Conservation (phyloP, 768 basidiomycete genomes). For the Epithele typhae region DNA sequence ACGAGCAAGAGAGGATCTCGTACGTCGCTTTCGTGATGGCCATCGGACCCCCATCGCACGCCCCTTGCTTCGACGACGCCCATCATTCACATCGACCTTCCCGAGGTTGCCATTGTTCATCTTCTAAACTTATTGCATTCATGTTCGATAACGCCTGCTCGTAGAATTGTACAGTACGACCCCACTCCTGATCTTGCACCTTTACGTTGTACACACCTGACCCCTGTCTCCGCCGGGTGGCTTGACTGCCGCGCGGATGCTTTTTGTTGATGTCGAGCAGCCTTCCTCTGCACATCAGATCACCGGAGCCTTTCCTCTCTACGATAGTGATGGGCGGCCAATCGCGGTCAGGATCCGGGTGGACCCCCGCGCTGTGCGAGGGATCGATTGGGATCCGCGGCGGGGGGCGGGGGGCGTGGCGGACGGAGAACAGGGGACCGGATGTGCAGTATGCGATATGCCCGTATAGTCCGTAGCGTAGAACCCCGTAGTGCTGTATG, state of each 20-base stretch:
- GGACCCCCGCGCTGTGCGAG: background rate
- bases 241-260: constrained; percentile 10
- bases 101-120: constrained; percentile 6
- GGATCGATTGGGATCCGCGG: constrained; percentile 4
- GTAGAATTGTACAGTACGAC: constrained; percentile 20
- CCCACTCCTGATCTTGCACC: constrained; percentile 8
- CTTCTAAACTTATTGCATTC: constrained; percentile 21
- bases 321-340: constrained; percentile 17
- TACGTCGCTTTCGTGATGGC: constrained; percentile 27
- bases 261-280: constrained; percentile 16
- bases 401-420: background rate
- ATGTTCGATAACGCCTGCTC: constrained; percentile 9
- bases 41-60: background rate
- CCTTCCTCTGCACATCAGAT: constrained; percentile 9
- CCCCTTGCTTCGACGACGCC: background rate
- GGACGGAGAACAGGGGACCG: too few species aligned
- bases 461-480: too few species aligned
- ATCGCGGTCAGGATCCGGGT: constrained; percentile 15
- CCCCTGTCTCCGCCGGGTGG: constrained; percentile 1
- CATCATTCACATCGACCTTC: constrained; percentile 5
- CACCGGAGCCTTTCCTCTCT: constrained; percentile 4
- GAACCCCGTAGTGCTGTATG: too few species aligned
- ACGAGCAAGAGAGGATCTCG: constrained; percentile 34
- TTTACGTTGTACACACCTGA: constrained; percentile 1
- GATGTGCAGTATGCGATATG: too few species aligned